Evolutionary conservation across 768 basidiomycete species (phyloP), one percentile per base, ranked within the genome.

Genomic region (Ramaria rubella): DNA sequence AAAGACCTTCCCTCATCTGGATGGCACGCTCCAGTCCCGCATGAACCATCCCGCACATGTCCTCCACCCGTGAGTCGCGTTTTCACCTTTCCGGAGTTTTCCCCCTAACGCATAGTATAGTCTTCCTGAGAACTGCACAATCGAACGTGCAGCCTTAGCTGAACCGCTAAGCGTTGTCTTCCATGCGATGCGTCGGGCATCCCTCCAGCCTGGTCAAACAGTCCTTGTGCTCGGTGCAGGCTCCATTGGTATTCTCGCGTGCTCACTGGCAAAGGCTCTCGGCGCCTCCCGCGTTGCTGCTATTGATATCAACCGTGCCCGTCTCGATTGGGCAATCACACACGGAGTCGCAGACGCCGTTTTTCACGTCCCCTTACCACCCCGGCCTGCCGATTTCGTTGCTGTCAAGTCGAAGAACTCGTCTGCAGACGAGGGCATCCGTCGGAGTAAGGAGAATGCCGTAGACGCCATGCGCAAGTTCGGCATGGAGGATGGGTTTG

Each of bases 121-220:
- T 23, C 74, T 96, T 23, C 90, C 94, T 23, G 83, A 90, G 61
- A 73, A 69, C 62, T 82, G 85, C 68, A 77, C 85, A 34, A 90
- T 83, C 64, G 87, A 92, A 60, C 79, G 83, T 62, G 94, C 89
- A 19, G 84, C 94, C 5, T 79, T 97, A 58, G 92, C 94, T 8
- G 95, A 98, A 68, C 95, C 95, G 24, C 85, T 98, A 58, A 91
- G 90, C 44, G 95, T 98, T 63, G 78, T 94, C 63, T 77, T 95
- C 30, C 79, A 82, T 69, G 81, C 80, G 29, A 67, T 72, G 36
- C 73, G 78, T 52, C 73, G 81, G 44, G 75, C 75, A 45, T 68
- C 59, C 44, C 69, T 75, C 57, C 56, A 61, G 31, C 64, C 76
- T 7, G 83, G 85, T 30, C 83, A 90, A 57, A 76, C 81, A 50